Base-by-base conservation (phyloP, 257 asterid species). In the Jacaranda mimosifolia region DNA sequence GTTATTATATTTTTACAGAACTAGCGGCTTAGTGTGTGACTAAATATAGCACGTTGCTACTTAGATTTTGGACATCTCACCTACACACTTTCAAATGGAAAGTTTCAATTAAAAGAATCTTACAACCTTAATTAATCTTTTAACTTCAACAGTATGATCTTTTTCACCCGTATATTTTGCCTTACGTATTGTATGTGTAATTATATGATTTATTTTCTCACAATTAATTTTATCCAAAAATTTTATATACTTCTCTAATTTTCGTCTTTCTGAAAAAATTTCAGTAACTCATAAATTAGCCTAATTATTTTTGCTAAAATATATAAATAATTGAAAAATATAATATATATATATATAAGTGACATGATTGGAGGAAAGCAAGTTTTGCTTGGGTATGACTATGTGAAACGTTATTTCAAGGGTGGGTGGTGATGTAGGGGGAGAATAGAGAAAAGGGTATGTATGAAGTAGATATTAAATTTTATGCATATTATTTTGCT, bases 381-480 rank as follows among this genome's bases (percentile, higher is more conserved):
- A 66, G 69, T 79, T 63, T 80, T 80, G 87, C 82, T 80, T 85
- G 84, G 84, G 9, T 70, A 9, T 68, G 81, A 80, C 77, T 73
- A 43, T 68, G 81, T 79, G 83, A 77, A 35, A 77, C 57, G 90
- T 84, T 83, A 80, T 83, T 86, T 83, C 90, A 85, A 72, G 81
- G 72, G 92, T 88, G 84, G 92, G 86, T 88, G 89, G 85, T 80
- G 90, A 84, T 86, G 93, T 85, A 73, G 79, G 70, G 70, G 63
- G 38, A 19, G n/a, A 79, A 74, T 26, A 73, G 73, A 74, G 62
- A 75, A 48, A 58, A 69, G 52, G 63, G 71, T 70, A 56, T 77
- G 55, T 85, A 71, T 77, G 71, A 81, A 79, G 83, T 81, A 65
- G 21, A 77, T 77, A 62, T 80, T 69, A 73, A 80, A 82, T 72